Evolutionary conservation across 768 basidiomycete species (phyloP), one percentile per base, ranked within the genome.

Genomic region (Pleurotus pulmonarius): DNA sequence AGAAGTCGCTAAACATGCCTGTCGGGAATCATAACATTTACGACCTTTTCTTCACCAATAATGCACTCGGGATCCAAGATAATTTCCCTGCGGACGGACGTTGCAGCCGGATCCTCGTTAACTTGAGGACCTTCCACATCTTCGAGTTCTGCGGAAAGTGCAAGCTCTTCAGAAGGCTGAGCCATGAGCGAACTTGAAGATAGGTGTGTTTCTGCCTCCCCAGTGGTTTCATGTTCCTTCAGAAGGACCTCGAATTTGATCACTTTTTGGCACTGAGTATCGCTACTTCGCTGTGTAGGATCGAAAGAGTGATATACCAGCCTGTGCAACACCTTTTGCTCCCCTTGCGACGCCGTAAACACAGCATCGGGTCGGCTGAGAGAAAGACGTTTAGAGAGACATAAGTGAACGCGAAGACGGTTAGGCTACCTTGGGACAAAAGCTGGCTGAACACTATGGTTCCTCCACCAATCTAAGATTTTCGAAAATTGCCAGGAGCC

Each of bases 11-110:
- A 7, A 9, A 56, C 69, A 57, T 49, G 83, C 85, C 83, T 76
- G 62, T 85, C 78, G 40, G 85, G 85, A 61, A 86, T 68, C 75
- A 85, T 71, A 16, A 86, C 45, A 63, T 84, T 75, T 34, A 84
- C 25, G 6, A 60, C 67, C 38, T 61, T 67, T 59, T 78, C 75
- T 40, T 59, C 65, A 41, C 73, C 80, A 49, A 61, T 64, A 64
- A 49, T 70, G 55, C 75, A 81, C n/a, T 45, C 43, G 16, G 34
- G 20, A 34, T 4, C 44, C 11, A 25, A 18, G 3, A 24, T 20
- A 11, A 37, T 47, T 15, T 20, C n/a, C 3, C 22, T 39, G 5
- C n/a, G 26, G 13, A 38, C 22, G 54, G 20, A 39, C 8, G 37
- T 24, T 12, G 8, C 38, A 47, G 55, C 38, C 15, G 47, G 24